phyloP scores from a whole-genome alignment of 1,139 yeast species.

The Candida sp. region DNA sequence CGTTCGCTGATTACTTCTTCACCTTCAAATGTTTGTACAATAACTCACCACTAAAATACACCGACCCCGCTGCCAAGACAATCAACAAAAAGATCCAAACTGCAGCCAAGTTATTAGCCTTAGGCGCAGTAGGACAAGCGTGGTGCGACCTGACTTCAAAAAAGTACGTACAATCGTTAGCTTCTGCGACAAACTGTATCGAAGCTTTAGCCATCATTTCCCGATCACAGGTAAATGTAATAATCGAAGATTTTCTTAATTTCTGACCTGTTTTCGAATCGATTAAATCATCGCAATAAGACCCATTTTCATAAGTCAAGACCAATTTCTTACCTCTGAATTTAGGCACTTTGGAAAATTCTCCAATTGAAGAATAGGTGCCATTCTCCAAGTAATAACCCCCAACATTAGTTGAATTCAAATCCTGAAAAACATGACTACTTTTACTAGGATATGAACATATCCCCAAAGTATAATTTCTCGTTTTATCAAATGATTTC shows the following conservation, averaged over 20 bases:
- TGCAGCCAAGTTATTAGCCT: conserved; percentile 53
- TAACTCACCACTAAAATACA: conserved; percentile 54
- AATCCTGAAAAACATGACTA: conserved; percentile 31
- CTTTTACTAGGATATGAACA: conserved; percentile 64
- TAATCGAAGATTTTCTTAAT: conserved; percentile 57
- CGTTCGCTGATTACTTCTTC: not conserved
- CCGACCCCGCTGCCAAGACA: conserved; percentile 49
- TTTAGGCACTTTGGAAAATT: conserved; percentile 53
- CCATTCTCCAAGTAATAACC: conserved; percentile 57
- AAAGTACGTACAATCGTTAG: conserved; percentile 76
- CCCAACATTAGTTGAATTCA: conserved; percentile 55
- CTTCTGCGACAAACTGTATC: conserved; percentile 66
- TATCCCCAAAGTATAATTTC: conserved; percentile 76
- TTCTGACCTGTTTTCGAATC: conserved; percentile 35
- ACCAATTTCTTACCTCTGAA: conserved; percentile 73
- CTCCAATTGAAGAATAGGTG: conserved; percentile 64
- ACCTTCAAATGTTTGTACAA: conserved; percentile 33
- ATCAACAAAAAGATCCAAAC: conserved; percentile 59
- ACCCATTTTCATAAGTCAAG: conserved; percentile 69
- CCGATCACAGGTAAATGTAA: conserved; percentile 78
- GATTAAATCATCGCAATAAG: conserved; percentile 49
- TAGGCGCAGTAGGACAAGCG: conserved; percentile 81
- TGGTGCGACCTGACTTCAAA: conserved; percentile 85
- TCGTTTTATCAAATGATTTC: conserved; percentile 66
- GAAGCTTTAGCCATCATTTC: conserved; percentile 67